Conservation (phyloP, 345 rosid genomes). For the Clausena lansium region DNA sequence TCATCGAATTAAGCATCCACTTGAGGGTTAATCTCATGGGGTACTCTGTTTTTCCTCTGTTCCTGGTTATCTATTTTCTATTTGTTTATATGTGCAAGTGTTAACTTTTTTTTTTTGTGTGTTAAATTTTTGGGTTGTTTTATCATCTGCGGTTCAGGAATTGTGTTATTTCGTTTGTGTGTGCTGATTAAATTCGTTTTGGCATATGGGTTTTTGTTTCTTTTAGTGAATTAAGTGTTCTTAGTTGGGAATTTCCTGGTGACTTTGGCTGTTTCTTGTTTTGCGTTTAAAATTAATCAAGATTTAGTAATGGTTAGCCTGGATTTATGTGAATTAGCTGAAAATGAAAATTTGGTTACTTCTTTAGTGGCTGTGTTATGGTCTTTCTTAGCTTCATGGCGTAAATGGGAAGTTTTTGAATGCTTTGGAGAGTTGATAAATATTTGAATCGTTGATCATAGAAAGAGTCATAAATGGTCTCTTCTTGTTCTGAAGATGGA, state of each 20-base stretch:
- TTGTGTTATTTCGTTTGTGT: background rate
- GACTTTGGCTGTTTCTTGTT: slow-evolving; percentile 3
- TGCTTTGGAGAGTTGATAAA: background rate
- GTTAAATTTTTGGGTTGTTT: background rate
- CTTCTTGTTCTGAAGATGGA: background rate
- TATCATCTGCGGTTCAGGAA: background rate
- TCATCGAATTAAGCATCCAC: slow-evolving; percentile 89
- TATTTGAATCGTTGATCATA: background rate
- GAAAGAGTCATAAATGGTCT: background rate
- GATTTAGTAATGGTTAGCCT: slow-evolving; percentile 5
- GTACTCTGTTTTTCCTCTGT: slow-evolving; percentile 35
- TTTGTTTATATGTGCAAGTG: background rate
- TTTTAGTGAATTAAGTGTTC: background rate
- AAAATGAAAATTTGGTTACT: slow-evolving; percentile 2
- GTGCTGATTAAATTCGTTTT: background rate
- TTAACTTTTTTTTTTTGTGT: background rate
- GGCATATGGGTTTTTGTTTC: slow-evolving; percentile 21
- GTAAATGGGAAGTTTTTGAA: background rate
- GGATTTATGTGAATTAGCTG: background rate
- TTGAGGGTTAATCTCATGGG: slow-evolving; percentile 94
- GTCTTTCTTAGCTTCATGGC: background rate
- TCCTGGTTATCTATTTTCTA: background rate
- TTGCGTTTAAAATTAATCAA: background rate
- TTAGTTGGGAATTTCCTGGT: slow-evolving; percentile 3
- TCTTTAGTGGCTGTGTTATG: background rate